phyloP scores from a whole-genome alignment of 768 basidiomycete genomes.

The Punctularia strigosozonata region DNA sequence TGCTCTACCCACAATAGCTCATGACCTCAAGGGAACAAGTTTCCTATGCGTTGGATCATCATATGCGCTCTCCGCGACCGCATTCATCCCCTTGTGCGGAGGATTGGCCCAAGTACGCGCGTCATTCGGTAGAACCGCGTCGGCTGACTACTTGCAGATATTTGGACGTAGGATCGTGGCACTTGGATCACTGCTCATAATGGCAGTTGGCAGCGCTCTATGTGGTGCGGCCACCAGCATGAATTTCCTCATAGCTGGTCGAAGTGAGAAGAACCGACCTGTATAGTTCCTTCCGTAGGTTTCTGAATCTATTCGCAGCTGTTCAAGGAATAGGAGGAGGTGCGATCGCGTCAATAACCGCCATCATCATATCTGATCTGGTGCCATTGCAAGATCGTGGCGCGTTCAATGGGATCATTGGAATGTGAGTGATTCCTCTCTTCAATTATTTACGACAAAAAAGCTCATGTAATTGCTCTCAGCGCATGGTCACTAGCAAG shows the following conservation, averaged over 20 bases:
- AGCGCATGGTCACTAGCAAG: conserved; percentile 11
- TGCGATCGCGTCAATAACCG: conserved; percentile 22
- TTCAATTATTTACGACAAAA: neutral
- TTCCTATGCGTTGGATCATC: conserved; percentile 14
- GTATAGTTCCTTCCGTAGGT: neutral
- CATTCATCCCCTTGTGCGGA: conserved; percentile 16
- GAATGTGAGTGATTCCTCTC: conserved; percentile 14
- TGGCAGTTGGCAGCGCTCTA: conserved; percentile 15
- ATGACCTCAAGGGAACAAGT: conserved; percentile 12
- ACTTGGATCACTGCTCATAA: neutral
- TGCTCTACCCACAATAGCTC: conserved; percentile 17
- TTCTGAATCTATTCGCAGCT: conserved; percentile 12
- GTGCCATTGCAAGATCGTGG: conserved; percentile 35
- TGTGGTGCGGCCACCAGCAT: conserved; percentile 19
- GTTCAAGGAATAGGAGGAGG: conserved; percentile 31
- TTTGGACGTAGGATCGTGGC: neutral
- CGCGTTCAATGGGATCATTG: conserved; percentile 23
- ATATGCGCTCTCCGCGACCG: conserved; percentile 14
- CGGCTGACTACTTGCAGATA: too few species aligned
- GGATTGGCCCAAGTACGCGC: conserved; percentile 11
- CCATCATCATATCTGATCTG: conserved; percentile 34
- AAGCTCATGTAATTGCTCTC: neutral
- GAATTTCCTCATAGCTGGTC: conserved; percentile 17
- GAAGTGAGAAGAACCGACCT: conserved; percentile 7
- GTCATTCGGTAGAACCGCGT: too few species aligned